Percentiles rank a stretch among this genome's conserved stretches.
Evolutionary conservation across 305 asterid species (phyloP).

Genomic region (Fraxinus ornus): DNA sequence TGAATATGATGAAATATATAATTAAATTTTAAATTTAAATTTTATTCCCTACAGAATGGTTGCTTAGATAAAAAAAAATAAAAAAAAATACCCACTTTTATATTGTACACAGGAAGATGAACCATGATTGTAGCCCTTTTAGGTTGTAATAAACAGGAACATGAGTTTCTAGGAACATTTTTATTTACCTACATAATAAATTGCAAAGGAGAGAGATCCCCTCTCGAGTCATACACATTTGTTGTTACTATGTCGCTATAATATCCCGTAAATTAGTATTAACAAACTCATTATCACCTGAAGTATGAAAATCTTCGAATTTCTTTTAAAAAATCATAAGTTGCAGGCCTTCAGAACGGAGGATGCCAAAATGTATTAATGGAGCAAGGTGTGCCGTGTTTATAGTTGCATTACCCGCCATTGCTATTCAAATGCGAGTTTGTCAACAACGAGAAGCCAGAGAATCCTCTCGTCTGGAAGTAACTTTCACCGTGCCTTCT

Average conservation of each 20-base stretch:
- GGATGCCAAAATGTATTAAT: background rate
- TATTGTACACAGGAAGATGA: background rate
- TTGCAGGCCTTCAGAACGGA: background rate
- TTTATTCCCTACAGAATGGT: background rate
- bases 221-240: background rate
- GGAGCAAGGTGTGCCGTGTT: background rate
- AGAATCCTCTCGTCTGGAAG: slow-evolving; percentile 5
- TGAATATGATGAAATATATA: too few relatives aligned
- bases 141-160: slow-evolving; percentile 5
- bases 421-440: slow-evolving; percentile 2
- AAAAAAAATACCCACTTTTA: background rate
- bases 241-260: slow-evolving; percentile 24
- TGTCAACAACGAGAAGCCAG: background rate
- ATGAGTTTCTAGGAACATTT: slow-evolving; percentile 10
- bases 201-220: slow-evolving; percentile 2
- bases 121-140: background rate
- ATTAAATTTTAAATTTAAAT: too few relatives aligned
- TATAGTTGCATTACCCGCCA: slow-evolving; percentile 11
- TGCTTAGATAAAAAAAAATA: background rate
- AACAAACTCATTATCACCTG: background rate
- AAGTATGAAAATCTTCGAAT: slow-evolving; percentile 25
- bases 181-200: slow-evolving; percentile 4
- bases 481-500: slow-evolving; percentile 48
- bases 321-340: slow-evolving; percentile 4
- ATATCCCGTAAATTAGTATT: slow-evolving; percentile 8